phyloP scores from a whole-genome alignment of 2,329 filamentous ascomycete species.

The Alternaria arborescens region DNA sequence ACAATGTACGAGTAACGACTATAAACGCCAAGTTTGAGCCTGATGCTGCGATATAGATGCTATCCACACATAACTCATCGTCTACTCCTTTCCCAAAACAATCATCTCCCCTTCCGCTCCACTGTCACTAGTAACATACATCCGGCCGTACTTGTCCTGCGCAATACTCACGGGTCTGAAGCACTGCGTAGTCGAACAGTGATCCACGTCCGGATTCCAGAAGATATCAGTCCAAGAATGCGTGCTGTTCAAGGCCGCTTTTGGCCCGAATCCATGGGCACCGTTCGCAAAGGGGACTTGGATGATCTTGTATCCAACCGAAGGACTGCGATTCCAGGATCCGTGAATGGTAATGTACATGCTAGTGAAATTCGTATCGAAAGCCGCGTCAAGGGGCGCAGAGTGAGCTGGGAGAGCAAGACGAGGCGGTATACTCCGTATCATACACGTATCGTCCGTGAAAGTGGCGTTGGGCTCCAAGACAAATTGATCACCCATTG shows the following conservation, averaged over 20 bases:
- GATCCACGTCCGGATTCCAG: conserved; percentile 31
- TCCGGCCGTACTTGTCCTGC: conserved; percentile 32
- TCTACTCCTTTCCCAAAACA: conserved; percentile 32
- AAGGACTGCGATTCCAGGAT: conserved; percentile 36
- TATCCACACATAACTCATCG: not conserved
- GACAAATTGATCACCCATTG: conserved; percentile 41
- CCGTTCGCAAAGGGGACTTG: conserved; percentile 30
- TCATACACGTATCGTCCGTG: conserved; percentile 34
- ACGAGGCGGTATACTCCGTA: conserved; percentile 24
- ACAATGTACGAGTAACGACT: not conserved
- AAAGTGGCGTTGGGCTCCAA: conserved; percentile 42
- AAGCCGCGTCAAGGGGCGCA: conserved; percentile 39
- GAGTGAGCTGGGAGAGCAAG: conserved; percentile 37
- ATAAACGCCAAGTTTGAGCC: not conserved
- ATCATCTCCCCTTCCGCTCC: conserved; percentile 39
- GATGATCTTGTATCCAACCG: conserved; percentile 38
- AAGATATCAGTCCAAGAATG: conserved; percentile 35
- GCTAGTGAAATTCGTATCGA: conserved; percentile 33
- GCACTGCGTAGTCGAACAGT: conserved; percentile 41
- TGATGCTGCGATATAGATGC: not conserved
- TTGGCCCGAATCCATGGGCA: conserved; percentile 22
- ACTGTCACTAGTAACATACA: conserved; percentile 45
- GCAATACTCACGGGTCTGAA: conserved; percentile 42
- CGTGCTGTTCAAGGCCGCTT: conserved; percentile 16
- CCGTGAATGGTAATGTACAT: conserved; percentile 43